phyloP scores from a whole-genome alignment of 2,329 filamentous ascomycete species.

The Xylariaceae sp. region DNA sequence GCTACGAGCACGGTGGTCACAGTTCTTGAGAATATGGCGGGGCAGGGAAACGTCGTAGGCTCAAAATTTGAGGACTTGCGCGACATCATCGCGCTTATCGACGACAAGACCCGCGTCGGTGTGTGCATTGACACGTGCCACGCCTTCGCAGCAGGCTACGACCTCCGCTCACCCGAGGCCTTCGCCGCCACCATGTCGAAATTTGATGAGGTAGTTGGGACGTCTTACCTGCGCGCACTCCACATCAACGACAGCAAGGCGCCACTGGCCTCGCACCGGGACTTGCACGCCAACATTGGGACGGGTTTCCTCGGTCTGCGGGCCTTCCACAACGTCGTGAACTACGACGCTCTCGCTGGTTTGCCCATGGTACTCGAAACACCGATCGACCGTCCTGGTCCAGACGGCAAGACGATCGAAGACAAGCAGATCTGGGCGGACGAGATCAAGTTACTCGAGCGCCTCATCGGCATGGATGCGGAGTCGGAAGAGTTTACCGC shows the following conservation, averaged over 20 bases:
- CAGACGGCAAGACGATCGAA: conserved; percentile 71
- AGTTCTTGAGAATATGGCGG: conserved; percentile 94
- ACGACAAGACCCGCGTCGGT: conserved; percentile 83
- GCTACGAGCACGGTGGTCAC: conserved; percentile 80
- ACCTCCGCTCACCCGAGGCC: conserved; percentile 75
- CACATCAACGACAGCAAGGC: conserved; percentile 97
- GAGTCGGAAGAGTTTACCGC: conserved; percentile 74
- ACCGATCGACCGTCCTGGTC: conserved; percentile 77
- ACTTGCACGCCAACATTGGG: conserved; percentile 95
- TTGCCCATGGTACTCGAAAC: conserved; percentile 95
- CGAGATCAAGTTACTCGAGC: conserved; percentile 94
- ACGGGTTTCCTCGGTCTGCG: conserved; percentile 90
- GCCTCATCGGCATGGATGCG: conserved; percentile 81
- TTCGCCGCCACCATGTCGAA: conserved; percentile 75
- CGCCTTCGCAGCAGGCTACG: conserved; percentile 92
- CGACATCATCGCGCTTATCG: conserved; percentile 79
- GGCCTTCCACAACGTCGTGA: conserved; percentile 91
- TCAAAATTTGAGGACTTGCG: conserved; percentile 84
- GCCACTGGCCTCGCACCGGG: conserved; percentile 78
- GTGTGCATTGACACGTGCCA: conserved; percentile 98
- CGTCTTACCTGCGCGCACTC: conserved; percentile 80
- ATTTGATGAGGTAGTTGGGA: conserved; percentile 80
- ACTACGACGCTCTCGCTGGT: conserved; percentile 74
- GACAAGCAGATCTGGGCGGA: conserved; percentile 87
- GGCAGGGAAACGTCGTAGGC: conserved; percentile 85